Evolutionary conservation across 352 stramenopile genomes (phyloP), one percentile per base, ranked within the genome.

Genomic region (Pythium brassicae): DNA sequence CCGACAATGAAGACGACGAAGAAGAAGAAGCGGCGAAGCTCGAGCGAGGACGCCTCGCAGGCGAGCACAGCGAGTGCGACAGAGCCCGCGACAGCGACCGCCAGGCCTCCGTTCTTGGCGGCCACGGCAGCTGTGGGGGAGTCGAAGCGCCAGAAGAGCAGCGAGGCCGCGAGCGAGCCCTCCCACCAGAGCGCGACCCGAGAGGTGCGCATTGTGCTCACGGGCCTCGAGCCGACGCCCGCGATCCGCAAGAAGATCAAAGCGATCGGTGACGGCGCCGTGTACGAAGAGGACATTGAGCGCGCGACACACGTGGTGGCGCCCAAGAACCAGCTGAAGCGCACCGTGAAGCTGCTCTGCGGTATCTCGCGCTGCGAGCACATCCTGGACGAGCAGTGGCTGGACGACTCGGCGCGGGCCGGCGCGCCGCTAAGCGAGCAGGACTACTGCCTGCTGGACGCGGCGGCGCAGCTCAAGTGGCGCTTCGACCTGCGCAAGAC

Each of bases 321-420:
- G 8, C 76, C 72, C 9, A 71, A 65, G 29, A 65, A 79, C 50
- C 58, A 76, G 49, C 63, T 87, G 37, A 87, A 87, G 51, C 68
- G 76, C 10, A 87, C 76, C 7, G 76, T 86, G 23, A 86, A 86
- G 50, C 42, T 85, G 22, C 58, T 85, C 1, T 82, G 72, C 46
- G 75, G 75, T n/a, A 81, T 85, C 43, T 78, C 72, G 12, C 65
- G 61, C 50, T 85, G 75, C 42, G 62, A n/a, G n/a, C n/a, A n/a
- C n/a, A n/a, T n/a, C n/a, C n/a, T n/a, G n/a, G n/a, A n/a, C n/a
- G n/a, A n/a, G n/a, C n/a, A n/a, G n/a, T n/a, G n/a, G n/a, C n/a
- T n/a, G n/a, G n/a, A n/a, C n/a, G n/a, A n/a, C n/a, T n/a, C n/a
- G n/a, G n/a, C n/a, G n/a, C n/a, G n/a, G n/a, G n/a, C n/a, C n/a